Evolutionary conservation across 1,139 yeast species (phyloP).

Genomic region (Pichia inconspicua): DNA sequence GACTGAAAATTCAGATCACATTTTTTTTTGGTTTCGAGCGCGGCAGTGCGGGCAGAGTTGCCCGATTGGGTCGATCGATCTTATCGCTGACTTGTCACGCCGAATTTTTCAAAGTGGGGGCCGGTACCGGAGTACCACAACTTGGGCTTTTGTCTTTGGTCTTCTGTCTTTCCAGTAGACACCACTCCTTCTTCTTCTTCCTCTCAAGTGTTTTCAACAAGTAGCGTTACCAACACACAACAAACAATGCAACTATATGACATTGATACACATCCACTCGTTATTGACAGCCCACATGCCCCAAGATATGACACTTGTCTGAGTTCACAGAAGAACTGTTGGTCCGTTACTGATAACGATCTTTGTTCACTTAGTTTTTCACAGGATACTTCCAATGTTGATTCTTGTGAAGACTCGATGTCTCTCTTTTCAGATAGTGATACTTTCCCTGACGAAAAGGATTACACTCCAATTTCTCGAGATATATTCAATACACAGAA

Average conservation of each 20-base stretch:
- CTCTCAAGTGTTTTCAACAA: too few relatives aligned
- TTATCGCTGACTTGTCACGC: background rate
- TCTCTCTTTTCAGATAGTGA: background rate
- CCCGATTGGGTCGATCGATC: background rate
- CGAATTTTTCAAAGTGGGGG: too few relatives aligned
- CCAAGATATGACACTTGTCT: too few relatives aligned
- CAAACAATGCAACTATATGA: background rate
- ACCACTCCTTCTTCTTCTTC: too few relatives aligned
- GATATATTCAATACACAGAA: background rate
- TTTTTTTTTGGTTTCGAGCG: too few relatives aligned
- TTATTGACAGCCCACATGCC: background rate
- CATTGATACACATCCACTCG: background rate
- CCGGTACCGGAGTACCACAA: background rate
- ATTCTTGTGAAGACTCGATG: background rate
- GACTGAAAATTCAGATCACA: too few relatives aligned
- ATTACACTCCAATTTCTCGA: background rate
- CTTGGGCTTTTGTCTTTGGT: background rate
- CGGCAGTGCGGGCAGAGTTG: too few relatives aligned
- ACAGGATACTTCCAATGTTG: background rate
- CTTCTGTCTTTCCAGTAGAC: background rate
- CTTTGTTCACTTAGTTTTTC: too few relatives aligned
- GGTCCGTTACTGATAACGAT: background rate
- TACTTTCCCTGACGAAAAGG: too few relatives aligned
- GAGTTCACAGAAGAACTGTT: background rate
- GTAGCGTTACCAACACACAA: too few relatives aligned